Evolutionary conservation across 2,329 filamentous ascomycete genomes (phyloP), one percentile per base, ranked within the genome.

Genomic region (Aspergillus bombycis): DNA sequence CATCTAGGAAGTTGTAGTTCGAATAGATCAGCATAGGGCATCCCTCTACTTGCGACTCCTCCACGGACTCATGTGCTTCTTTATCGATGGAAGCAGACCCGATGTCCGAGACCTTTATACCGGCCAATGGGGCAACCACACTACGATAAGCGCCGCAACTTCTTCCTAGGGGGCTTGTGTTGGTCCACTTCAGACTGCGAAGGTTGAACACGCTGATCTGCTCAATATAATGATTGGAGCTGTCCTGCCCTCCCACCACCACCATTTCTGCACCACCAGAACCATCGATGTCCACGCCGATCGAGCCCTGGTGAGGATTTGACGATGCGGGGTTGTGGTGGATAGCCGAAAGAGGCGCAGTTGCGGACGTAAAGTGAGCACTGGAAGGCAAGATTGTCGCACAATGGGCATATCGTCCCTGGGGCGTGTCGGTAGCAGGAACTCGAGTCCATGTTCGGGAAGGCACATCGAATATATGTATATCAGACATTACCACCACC

Each of bases 121-220:
- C 79, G 36, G 78, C 77, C 64, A 99, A 81, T 19, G 95, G 94
- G 5, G 94, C 91, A 36, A 97, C 94, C 21, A 99, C 95, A 75
- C 94, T 97, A 67, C 95, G 89, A 77, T 99, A 99, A 1, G 95
- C 95, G 66, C 95, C 95, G 75, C 95, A 99, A 72, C 93, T 97
- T 78, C 94, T 92, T 57, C 93, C 94, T 53, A 98, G 84, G 1
- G 89, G 84, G 67, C 92, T 92, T 1, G 93, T 97, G 21, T 91
- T 92, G 1, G 93, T 97, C 95, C 95, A 99, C 79, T 95, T 96
- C 64, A 98, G 81, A 75, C 93, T 97, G 56, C 95, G 88, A 30
- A 99, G 83, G 73, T 99, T 99, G 83, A 99, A 99, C 3, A 99
- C 93, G 75, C 93, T 98, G 67, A 99, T 96, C 78, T 99, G 93